Percentiles rank a stretch among this genome's conserved stretches.
phyloP scores from a whole-genome alignment of 352 stramenopile genomes.

The Phytopythium ostracodes region DNA sequence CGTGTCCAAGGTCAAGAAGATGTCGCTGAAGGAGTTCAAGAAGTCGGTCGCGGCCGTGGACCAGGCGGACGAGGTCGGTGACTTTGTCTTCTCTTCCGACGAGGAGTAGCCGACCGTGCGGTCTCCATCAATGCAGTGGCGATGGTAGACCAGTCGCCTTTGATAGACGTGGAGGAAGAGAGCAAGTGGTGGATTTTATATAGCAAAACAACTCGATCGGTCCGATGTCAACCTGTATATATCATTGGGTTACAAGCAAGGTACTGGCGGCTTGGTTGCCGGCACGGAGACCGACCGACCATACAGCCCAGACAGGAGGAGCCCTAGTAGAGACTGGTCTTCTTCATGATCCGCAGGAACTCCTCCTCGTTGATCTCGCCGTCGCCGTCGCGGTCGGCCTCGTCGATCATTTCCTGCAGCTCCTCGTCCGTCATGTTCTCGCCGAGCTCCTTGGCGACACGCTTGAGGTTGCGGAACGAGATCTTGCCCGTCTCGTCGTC shows the following conservation, averaged over 20 bases:
- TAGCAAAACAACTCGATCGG: constrained; percentile 1
- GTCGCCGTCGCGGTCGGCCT: constrained; percentile 94
- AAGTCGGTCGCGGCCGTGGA: constrained; percentile 71
- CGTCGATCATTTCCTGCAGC: constrained; percentile 98
- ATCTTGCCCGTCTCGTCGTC: constrained; percentile 97
- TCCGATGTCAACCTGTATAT: constrained; percentile 4
- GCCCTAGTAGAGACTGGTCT: constrained; percentile 87
- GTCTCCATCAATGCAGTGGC: too few relatives aligned
- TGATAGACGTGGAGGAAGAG: not conserved
- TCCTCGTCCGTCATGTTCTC: constrained; percentile 98
- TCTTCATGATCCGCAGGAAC: constrained; percentile 97
- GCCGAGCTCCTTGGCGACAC: constrained; percentile 95
- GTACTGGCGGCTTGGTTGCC: too few relatives aligned
- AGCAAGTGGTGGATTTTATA: not conserved
- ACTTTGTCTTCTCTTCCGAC: constrained; percentile 76
- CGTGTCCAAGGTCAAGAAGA: constrained; percentile 69
- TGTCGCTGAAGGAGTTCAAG: constrained; percentile 82
- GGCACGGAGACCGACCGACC: too few relatives aligned
- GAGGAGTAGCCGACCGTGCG: constrained; percentile 26
- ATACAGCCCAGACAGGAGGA: too few relatives aligned
- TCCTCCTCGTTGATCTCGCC: constrained; percentile 96
- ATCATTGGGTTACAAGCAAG: not conserved
- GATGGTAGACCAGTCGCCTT: not conserved
- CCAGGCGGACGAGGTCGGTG: constrained; percentile 65
- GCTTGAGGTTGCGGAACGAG: constrained; percentile 95